These are phyloP conservation scores for Naganishia kalamii DNA, from an alignment of 768 basidiomycete species.

Conservation along the genomic window DNA sequence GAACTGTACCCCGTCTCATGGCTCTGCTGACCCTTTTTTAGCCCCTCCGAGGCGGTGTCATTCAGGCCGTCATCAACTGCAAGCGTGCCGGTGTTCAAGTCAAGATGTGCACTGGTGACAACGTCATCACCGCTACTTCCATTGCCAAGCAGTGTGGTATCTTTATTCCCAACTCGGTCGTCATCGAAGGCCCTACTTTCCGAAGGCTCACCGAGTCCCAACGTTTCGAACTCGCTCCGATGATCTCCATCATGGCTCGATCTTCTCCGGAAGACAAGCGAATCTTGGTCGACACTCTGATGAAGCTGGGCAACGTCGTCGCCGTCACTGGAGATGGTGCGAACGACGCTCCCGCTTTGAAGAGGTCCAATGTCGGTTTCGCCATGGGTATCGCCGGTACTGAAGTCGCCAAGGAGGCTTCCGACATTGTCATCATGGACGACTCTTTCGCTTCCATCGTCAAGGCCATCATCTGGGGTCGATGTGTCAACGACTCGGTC, in stretches of 20 bases:
- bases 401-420: constrained; percentile 97
- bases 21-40: neutral
- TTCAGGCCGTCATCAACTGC: constrained; percentile 79
- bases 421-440: constrained; percentile 70
- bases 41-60: constrained; percentile 82
- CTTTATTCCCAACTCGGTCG: constrained; percentile 83
- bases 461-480: constrained; percentile 97
- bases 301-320: constrained; percentile 70
- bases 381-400: constrained; percentile 62
- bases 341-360: constrained; percentile 93
- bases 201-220: constrained; percentile 65
- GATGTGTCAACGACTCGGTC: constrained; percentile 95
- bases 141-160: constrained; percentile 96
- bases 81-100: constrained; percentile 80
- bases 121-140: constrained; percentile 65
- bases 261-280: constrained; percentile 98
- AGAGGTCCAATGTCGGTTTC: constrained; percentile 93
- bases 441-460: constrained; percentile 78
- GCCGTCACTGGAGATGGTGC: constrained; percentile 98
- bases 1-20: too few species aligned
- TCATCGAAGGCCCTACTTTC: constrained; percentile 97
- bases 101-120: constrained; percentile 99
- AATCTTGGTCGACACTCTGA: constrained; percentile 79
- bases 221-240: constrained; percentile 75
- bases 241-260: constrained; percentile 90